A percentile compares a stretch with the other conserved stretches of the same genome.
phyloP scores from a whole-genome alignment of 345 rosid species.

The Hirschfeldia incana region DNA sequence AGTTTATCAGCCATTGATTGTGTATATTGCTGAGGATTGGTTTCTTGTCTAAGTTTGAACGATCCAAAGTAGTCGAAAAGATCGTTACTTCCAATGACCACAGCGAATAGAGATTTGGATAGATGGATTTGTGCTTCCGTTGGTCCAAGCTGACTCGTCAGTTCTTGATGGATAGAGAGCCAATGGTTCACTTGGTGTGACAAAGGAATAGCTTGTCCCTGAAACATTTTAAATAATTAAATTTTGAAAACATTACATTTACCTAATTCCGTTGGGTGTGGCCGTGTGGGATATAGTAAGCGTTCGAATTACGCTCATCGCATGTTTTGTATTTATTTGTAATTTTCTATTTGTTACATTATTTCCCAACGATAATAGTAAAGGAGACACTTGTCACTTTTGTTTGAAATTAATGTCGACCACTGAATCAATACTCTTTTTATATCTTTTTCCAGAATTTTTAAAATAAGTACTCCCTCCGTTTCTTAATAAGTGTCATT shows the following conservation, averaged over 20 bases:
- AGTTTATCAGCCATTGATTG: slow-evolving; percentile 50
- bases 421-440: slow-evolving; percentile 1
- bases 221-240: background rate
- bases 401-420: background rate
- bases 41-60: slow-evolving; percentile 35
- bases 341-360: background rate
- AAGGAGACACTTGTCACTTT: background rate
- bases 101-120: slow-evolving; percentile 52
- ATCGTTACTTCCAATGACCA: slow-evolving; percentile 70
- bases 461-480: background rate
- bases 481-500: too few relatives aligned
- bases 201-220: slow-evolving; percentile 55
- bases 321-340: background rate
- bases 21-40: slow-evolving; percentile 48
- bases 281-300: background rate
- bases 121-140: slow-evolving; percentile 41
- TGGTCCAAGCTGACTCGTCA: slow-evolving; percentile 41
- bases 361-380: background rate
- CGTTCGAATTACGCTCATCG: background rate
- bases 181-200: slow-evolving; percentile 56
- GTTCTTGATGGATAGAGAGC: slow-evolving; percentile 4
- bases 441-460: background rate
- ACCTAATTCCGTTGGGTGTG: background rate
- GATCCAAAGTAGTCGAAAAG: slow-evolving; percentile 53
- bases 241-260: background rate